Base-by-base conservation (phyloP, 495 filamentous ascomycete species). In the Lasiosphaeria hispida region DNA sequence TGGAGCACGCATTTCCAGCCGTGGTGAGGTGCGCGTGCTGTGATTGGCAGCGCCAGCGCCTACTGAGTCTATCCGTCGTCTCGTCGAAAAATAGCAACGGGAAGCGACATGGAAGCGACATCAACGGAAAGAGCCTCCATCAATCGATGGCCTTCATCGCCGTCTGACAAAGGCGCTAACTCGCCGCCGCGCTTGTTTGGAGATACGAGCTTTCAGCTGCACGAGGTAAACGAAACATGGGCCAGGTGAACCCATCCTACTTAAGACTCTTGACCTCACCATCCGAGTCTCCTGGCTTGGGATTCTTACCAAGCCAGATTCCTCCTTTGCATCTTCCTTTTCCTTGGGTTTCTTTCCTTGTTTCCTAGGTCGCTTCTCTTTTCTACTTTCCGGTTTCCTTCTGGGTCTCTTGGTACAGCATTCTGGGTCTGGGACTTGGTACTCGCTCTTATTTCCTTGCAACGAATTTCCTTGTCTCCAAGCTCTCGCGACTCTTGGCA, bases 281-380 rank as follows among this genome's bases (percentile, higher is more conserved):
- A 14, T 34, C 23, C 23, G 23, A 30, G 23, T 48, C 36, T 17
- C 14, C 11, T 9, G 51, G 14, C 59, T 57, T 39, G 19, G 61
- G 47, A 14, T 47, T n/a, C 40, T 55, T 35, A 30, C 55, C 59
- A 60, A 60, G 30, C 40, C 52, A 40, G 51, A 54, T 58, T 38
- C 33, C 50, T 61, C 53, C 39, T 42, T 69, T 59, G 60, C 58
- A 50, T 67, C 59, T 18, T 59, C 59, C 42, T 15, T 61, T 63
- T 52, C 45, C 50, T 63, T 47, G 53, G 53, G 53, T 55, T 17
- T 65, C 44, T 50, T 69, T 43, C 59, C 47, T 47, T 63, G 57
- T 68, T 60, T 69, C 48, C 36, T 67, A 55, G 58, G 50, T 58
- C 63, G 60, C 48, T 48, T 64, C 53, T 63, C 53, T 57, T 62